Base-by-base conservation (phyloP, 2,329 filamentous ascomycete genomes). In the Canariomyces notabilis region DNA sequence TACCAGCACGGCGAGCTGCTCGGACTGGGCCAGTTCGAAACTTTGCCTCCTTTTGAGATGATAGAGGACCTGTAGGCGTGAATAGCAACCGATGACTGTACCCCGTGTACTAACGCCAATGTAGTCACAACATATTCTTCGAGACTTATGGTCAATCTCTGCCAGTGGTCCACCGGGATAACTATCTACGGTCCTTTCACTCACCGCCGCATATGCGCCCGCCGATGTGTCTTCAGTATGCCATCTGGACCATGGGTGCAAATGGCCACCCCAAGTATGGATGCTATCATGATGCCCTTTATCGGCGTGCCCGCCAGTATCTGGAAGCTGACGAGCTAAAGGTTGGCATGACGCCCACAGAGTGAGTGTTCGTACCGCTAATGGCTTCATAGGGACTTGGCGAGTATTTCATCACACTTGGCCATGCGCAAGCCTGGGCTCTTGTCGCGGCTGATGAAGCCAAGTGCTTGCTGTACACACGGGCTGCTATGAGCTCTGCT, bases 251-350 rank as follows among this genome's bases (percentile, higher is more conserved):
- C n/a, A 71, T 87, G 57, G 87, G 87, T 7, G 81, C 89, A 5
- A 77, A 80, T 12, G 73, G 83, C 1, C 79, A 83, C 23, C 76
- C 86, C 33, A 88, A 88, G 59, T 94, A 94, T 59, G 72, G 76
- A 6, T 69, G 71, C 7, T 77, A 89, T 32, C 81, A 89, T 50
- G 82, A 86, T 6, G 76, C 90, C 38, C 90, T 96, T 58, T 95
- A 96, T 61, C 76, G 80, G 41, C 78, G 89, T 34, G 80, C 89
- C 4, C 78, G 90, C 22, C 89, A 90, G 54, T 95, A 96, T 60
- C 75, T 84, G 0, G 84, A 96, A 55, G 72, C 78, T 29, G 89
- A 94, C 54, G 89, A 96, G 67, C 85, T 95, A 80, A 89, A 82
- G 67, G 77, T 75, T 55, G 44, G 66, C 42, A 31, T n/a, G 35